Evolutionary conservation across 139 green algal genomes (phyloP).

Genomic region (Pedinophyceae sp.): DNA sequence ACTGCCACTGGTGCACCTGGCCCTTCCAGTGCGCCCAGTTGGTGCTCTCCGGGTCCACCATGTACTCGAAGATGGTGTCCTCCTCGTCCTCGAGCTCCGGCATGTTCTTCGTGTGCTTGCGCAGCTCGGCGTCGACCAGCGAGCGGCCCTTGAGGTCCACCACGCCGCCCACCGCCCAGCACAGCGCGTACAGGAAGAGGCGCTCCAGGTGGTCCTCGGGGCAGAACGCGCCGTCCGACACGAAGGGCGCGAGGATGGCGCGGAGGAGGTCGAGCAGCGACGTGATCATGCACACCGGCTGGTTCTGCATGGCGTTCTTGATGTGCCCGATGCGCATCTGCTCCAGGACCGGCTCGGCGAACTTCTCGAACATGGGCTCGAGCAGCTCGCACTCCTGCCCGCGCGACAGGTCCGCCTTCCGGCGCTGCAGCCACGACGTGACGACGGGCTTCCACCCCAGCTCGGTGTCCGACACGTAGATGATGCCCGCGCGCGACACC

Average conservation of each 20-base stretch:
- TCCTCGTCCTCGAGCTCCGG: constrained; percentile 30
- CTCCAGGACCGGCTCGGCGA: constrained; percentile 55
- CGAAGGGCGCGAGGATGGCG: constrained; percentile 29
- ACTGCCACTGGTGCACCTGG: constrained; percentile 61
- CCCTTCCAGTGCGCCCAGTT: constrained; percentile 66
- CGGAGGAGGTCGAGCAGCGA: constrained; percentile 69
- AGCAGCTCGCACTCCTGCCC: constrained; percentile 36
- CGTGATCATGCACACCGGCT: constrained; percentile 55
- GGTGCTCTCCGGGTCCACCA: constrained; percentile 43
- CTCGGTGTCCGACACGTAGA: constrained; percentile 81
- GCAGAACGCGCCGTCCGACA: constrained; percentile 10
- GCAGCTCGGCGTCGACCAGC: constrained; percentile 48
- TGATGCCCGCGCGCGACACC: constrained; percentile 83
- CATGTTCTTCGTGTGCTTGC: constrained; percentile 24
- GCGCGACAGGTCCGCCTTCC: constrained; percentile 5
- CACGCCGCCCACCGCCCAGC: constrained; percentile 72
- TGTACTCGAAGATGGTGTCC: constrained; percentile 74
- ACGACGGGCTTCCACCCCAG: constrained; percentile 77
- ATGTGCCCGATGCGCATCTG: constrained; percentile 49
- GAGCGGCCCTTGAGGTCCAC: constrained; percentile 54
- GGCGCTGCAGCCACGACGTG: constrained; percentile 56
- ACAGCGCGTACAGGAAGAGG: constrained; percentile 71
- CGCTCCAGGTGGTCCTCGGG: constrained; percentile 46
- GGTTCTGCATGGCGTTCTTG: constrained; percentile 68
- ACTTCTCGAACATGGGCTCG: constrained; percentile 62